These are phyloP conservation scores for Metschnikowia sp. DNA, from an alignment of 805 yeast species.

Conservation along the genomic window DNA sequence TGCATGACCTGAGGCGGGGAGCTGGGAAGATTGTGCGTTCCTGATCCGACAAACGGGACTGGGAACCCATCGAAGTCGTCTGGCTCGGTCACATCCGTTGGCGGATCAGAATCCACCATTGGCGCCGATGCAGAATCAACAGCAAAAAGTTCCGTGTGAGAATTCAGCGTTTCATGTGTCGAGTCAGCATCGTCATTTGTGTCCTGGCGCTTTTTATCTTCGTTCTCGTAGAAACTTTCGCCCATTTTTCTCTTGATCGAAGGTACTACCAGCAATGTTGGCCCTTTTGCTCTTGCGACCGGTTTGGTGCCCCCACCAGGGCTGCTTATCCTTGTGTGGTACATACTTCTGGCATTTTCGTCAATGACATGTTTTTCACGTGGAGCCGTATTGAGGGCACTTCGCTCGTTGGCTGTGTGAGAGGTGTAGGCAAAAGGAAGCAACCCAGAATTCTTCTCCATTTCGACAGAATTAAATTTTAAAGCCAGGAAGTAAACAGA, in stretches of 20 bases:
- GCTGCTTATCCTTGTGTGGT: slow-evolving; percentile 34
- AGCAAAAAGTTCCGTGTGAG: neutral
- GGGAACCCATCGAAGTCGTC: slow-evolving; percentile 1
- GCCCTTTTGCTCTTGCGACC: slow-evolving; percentile 16
- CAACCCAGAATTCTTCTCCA: slow-evolving; percentile 35
- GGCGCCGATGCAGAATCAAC: neutral
- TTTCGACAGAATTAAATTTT: neutral
- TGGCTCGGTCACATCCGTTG: slow-evolving; percentile 10
- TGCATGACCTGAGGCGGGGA: slow-evolving; percentile 39
- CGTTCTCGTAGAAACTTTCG: slow-evolving; percentile 41
- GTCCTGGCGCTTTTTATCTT: slow-evolving; percentile 36
- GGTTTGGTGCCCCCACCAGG: slow-evolving; percentile 6
- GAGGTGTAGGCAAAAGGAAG: slow-evolving; percentile 50
- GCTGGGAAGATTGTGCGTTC: slow-evolving; percentile 24
- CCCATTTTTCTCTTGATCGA: slow-evolving; percentile 42
- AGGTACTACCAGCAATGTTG: slow-evolving; percentile 24
- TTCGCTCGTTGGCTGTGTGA: slow-evolving; percentile 25
- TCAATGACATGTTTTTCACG: slow-evolving; percentile 38
- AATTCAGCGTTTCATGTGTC: neutral
- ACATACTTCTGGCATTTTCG: slow-evolving; percentile 42
- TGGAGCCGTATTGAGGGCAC: slow-evolving; percentile 39
- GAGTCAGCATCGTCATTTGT: slow-evolving; percentile 12
- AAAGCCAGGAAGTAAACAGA: neutral
- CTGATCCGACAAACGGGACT: neutral
- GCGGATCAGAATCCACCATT: neutral